Conservation (phyloP, 176 grass and related monocot species). For the Triticum aestivum region DNA sequence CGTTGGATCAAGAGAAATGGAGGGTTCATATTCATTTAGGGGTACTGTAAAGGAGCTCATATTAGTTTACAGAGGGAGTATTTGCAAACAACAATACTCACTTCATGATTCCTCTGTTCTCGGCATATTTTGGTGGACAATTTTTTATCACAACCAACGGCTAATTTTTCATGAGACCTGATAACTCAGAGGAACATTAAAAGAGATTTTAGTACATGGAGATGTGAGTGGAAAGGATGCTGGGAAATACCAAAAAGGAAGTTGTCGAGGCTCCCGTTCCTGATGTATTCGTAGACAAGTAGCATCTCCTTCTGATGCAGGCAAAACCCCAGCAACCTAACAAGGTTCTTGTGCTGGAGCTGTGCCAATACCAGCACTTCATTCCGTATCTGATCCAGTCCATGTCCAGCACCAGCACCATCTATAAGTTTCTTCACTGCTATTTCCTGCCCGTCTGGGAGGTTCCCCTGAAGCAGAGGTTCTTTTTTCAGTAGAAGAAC, state of each 20-base stretch:
- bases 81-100: neutral
- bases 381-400: conserved; percentile 37
- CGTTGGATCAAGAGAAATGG: no score
- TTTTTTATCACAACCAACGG: neutral
- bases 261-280: conserved; percentile 42
- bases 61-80: neutral
- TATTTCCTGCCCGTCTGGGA: conserved; percentile 40
- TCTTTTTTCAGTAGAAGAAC: neutral
- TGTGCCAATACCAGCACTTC: conserved; percentile 35
- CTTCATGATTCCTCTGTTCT: neutral
- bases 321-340: conserved; percentile 47
- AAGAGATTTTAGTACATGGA: neutral
- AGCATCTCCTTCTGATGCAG: conserved; percentile 24
- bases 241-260: conserved; percentile 39
- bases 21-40: no score
- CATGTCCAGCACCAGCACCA: neutral
- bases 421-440: conserved; percentile 48
- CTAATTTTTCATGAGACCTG: neutral
- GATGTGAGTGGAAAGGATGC: neutral
- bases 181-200: neutral
- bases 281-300: conserved; percentile 42
- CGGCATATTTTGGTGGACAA: neutral
- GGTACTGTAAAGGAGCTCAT: no score
- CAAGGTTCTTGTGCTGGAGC: conserved; percentile 65
- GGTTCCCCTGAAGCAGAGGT: conserved; percentile 34